Base-by-base conservation (phyloP, 805 yeast genomes). In the Wickerhamiella kurtzmanii region DNA sequence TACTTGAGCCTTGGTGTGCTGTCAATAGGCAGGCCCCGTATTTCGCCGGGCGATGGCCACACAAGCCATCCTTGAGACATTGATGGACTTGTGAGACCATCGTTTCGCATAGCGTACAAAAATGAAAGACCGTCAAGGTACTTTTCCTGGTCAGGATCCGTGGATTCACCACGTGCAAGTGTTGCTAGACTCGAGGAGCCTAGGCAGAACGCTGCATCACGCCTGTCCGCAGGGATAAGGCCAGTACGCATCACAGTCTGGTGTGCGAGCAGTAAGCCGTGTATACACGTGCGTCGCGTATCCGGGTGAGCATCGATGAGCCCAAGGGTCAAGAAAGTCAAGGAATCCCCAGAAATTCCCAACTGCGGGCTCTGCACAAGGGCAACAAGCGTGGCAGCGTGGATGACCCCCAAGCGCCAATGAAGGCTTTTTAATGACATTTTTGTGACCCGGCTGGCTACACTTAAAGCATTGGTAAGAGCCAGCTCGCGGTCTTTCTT, bases 401-500 rank as follows among this genome's bases (percentile, higher is more conserved):
- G 35, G 21, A 45, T 9, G 15, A 43, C 19, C 16, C 32, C 44
- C 15, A 32, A 13, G 15, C 51, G 45, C 51, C 51, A 48, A 39
- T 48, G 48, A 2, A 16, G 39, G 35, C n/a, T 17, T 13, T 25
- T 6, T 11, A 25, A 11, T 25, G 32, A 11, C 32, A 6, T 11
- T 11, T 25, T 11, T 6, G 32, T 6, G 9, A 25, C 32, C 9
- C 32, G 32, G 32, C 6, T 6, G 9, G 32, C 32, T 6, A 25
- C 32, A 6, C 11, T 25, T 6, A 25, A 25, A 6, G 32, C 32
- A 11, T 25, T 25, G 9, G 6, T 6, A 11, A 25, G 6, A 6
- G 32, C 32, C 32, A 6, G 9, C 6, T 25, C 11, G 9, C 32
- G 32, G 9, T 25, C 32, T 25, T 6, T 25, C 9, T 6, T 25